Evolutionary conservation across 768 basidiomycete genomes (phyloP).

Genomic region (Pulveroboletus sp.): DNA sequence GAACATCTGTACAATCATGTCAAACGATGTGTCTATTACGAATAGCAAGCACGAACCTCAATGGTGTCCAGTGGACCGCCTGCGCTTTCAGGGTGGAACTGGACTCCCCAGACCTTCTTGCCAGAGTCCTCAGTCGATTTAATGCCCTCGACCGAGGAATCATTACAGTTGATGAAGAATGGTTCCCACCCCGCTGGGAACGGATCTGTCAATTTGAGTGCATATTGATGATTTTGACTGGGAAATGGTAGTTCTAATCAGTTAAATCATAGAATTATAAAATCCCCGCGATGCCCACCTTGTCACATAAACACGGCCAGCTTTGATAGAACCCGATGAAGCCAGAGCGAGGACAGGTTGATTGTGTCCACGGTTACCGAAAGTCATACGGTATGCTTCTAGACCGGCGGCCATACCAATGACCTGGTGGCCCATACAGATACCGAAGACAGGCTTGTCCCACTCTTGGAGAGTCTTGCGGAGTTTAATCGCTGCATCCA

Average conservation of each 20-base stretch:
- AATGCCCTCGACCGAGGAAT: constrained; percentile 98
- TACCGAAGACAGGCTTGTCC: constrained; percentile 93
- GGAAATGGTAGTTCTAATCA: constrained; percentile 2
- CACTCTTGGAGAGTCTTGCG: constrained; percentile 84
- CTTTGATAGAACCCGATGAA: constrained; percentile 89
- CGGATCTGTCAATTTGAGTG: constrained; percentile 88
- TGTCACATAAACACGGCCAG: constrained; percentile 96
- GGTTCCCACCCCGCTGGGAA: constrained; percentile 98
- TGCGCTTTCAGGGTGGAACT: constrained; percentile 98
- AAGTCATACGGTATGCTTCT: constrained; percentile 97
- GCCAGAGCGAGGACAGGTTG: constrained; percentile 96
- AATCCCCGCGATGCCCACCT: constrained; percentile 44
- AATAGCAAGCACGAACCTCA: constrained; percentile 54
- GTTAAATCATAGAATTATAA: not conserved
- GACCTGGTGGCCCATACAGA: constrained; percentile 99
- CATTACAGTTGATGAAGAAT: constrained; percentile 99
- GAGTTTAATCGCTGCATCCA: constrained; percentile 78
- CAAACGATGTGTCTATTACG: not conserved
- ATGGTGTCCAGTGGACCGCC: constrained; percentile 99
- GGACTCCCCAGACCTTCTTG: constrained; percentile 94
- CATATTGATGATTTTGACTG: constrained; percentile 98
- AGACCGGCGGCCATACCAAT: constrained; percentile 97
- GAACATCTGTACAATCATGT: constrained; percentile 67
- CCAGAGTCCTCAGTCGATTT: constrained; percentile 90
- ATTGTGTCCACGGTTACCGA: constrained; percentile 99